Conservation (phyloP, 2,329 filamentous ascomycete species). For the Colletotrichum somersetense region DNA sequence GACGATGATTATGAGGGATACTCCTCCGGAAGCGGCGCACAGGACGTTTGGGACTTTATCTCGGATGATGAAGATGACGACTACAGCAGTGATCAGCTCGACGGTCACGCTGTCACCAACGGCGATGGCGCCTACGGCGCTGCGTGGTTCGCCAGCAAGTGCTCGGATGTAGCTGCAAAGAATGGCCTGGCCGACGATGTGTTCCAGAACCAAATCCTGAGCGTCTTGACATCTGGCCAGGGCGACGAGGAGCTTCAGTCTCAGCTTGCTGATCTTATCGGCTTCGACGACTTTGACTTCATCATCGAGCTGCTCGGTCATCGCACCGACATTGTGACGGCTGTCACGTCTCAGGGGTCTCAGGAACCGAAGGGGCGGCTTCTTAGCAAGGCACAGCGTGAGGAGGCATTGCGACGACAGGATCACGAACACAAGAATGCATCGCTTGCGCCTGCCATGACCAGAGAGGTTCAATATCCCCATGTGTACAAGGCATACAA, state of each 20-base stretch:
- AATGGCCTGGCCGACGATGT: slow-evolving; percentile 76
- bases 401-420: slow-evolving; percentile 79
- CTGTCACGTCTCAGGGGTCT: slow-evolving; percentile 52
- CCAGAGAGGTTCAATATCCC: slow-evolving; percentile 84
- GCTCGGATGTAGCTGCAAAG: slow-evolving; percentile 73
- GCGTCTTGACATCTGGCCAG: slow-evolving; percentile 75
- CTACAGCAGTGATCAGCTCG: slow-evolving; percentile 66
- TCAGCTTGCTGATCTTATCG: slow-evolving; percentile 87
- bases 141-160: slow-evolving; percentile 80
- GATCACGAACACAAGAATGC: slow-evolving; percentile 89
- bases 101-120: slow-evolving; percentile 51
- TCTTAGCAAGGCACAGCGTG: slow-evolving; percentile 81
- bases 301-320: slow-evolving; percentile 90
- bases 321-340: slow-evolving; percentile 74
- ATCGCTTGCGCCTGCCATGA: slow-evolving; percentile 76
- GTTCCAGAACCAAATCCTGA: slow-evolving; percentile 82
- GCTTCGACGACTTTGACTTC: slow-evolving; percentile 93
- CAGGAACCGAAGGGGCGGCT: slow-evolving; percentile 64
- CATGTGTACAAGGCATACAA: slow-evolving; percentile 90
- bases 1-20: slow-evolving; percentile 73
- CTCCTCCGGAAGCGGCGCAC: slow-evolving; percentile 71
- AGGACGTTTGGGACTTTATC: slow-evolving; percentile 95
- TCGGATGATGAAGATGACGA: slow-evolving; percentile 78
- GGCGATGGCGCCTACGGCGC: slow-evolving; percentile 62
- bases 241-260: slow-evolving; percentile 92